Percentiles rank a stretch among this genome's conserved stretches.
phyloP scores from a whole-genome alignment of 805 yeast genomes.

The Clavispora phyllophila region DNA sequence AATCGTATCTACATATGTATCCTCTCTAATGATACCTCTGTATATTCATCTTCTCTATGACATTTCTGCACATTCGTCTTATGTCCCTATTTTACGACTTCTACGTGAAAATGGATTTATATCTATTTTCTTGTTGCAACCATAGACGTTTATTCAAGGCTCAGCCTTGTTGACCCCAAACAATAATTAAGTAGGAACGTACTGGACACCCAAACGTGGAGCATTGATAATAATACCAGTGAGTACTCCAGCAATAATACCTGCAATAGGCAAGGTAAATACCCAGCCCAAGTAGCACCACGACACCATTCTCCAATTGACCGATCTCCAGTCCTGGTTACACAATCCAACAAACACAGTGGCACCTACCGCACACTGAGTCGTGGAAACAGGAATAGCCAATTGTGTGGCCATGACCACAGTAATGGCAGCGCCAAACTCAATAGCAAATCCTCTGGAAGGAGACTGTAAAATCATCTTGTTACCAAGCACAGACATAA shows the following conservation, averaged over 20 bases:
- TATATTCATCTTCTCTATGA: too few species aligned
- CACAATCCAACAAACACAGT: slow-evolving; percentile 72
- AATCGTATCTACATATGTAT: too few species aligned
- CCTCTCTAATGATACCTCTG: too few species aligned
- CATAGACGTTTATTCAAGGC: too few species aligned
- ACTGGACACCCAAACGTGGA: slow-evolving; percentile 39
- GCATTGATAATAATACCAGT: slow-evolving; percentile 63
- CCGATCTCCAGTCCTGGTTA: slow-evolving; percentile 56
- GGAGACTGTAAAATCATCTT: slow-evolving; percentile 73
- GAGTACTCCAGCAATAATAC: slow-evolving; percentile 62
- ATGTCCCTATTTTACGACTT: too few species aligned
- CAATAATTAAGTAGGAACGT: too few species aligned
- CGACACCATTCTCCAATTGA: slow-evolving; percentile 72
- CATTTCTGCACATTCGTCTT: too few species aligned
- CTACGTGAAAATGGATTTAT: too few species aligned
- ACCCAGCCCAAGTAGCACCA: slow-evolving; percentile 75
- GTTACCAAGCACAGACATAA: slow-evolving; percentile 69
- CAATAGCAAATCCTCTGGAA: slow-evolving; percentile 71
- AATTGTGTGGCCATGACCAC: slow-evolving; percentile 72
- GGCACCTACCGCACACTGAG: slow-evolving; percentile 76
- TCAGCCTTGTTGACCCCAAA: too few species aligned
- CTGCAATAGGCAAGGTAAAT: slow-evolving; percentile 69
- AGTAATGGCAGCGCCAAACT: slow-evolving; percentile 73
- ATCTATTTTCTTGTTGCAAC: too few species aligned
- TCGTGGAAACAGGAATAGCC: slow-evolving; percentile 68